Evolutionary conservation across 345 rosid genomes (phyloP).

Genomic region (Firmiana major): DNA sequence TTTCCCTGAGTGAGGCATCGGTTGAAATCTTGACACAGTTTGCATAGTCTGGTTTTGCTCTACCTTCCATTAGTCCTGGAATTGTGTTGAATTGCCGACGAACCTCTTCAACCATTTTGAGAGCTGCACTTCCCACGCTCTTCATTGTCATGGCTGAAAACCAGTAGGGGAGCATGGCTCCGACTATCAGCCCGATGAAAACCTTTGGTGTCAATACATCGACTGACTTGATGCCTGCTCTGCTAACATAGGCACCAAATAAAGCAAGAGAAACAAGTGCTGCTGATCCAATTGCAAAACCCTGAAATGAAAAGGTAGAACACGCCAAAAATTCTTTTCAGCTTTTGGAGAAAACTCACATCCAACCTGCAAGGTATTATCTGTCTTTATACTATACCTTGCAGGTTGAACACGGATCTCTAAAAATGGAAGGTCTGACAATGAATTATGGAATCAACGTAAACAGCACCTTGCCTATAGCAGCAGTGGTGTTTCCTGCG

Average conservation of each 20-base stretch:
- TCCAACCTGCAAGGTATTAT: too few relatives aligned
- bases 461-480: slow-evolving; percentile 57
- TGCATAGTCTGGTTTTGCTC: slow-evolving; percentile 58
- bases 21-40: slow-evolving; percentile 75
- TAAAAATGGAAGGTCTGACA: neutral
- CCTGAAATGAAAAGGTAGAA: slow-evolving; percentile 27
- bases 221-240: slow-evolving; percentile 55
- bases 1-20: slow-evolving; percentile 56
- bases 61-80: slow-evolving; percentile 72
- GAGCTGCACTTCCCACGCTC: slow-evolving; percentile 68
- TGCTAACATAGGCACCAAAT: slow-evolving; percentile 67
- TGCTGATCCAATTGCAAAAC: slow-evolving; percentile 75
- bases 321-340: neutral
- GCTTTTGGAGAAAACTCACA: too few relatives aligned
- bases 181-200: slow-evolving; percentile 57
- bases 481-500: slow-evolving; percentile 74
- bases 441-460: neutral
- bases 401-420: too few relatives aligned
- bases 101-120: slow-evolving; percentile 78
- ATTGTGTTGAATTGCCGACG: slow-evolving; percentile 67
- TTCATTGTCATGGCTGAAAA: slow-evolving; percentile 79
- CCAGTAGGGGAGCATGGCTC: slow-evolving; percentile 83
- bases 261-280: slow-evolving; percentile 68
- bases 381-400: too few relatives aligned
- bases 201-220: slow-evolving; percentile 67